These are phyloP conservation scores for Hypseocharis bilobata DNA, from an alignment of 441 rosid species.

Conservation along the genomic window DNA sequence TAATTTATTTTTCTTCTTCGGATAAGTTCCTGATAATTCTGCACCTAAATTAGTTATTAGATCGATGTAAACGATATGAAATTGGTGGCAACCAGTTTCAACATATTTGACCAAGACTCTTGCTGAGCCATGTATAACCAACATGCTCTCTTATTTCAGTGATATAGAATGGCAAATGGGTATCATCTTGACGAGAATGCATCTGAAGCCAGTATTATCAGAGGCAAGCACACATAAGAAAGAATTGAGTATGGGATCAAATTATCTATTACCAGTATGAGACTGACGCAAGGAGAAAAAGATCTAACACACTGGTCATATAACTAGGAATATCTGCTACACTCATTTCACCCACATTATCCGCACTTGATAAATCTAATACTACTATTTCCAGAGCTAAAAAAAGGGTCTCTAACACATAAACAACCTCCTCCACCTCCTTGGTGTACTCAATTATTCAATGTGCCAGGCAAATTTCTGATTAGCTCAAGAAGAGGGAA, in stretches of 20 bases:
- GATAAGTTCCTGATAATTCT: neutral
- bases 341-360: too few relatives aligned
- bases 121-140: neutral
- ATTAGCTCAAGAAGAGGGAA: too few relatives aligned
- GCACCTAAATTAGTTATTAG: too few relatives aligned
- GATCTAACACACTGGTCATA: too few relatives aligned
- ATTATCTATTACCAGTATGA: too few relatives aligned
- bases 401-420: too few relatives aligned
- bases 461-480: neutral
- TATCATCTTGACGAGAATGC: neutral
- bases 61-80: too few relatives aligned
- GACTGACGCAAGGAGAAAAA: too few relatives aligned
- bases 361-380: too few relatives aligned
- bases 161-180: neutral
- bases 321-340: too few relatives aligned
- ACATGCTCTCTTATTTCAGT: neutral
- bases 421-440: neutral
- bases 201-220: neutral
- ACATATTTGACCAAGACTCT: neutral
- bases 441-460: neutral
- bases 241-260: too few relatives aligned
- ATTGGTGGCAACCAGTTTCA: neutral
- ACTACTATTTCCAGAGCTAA: neutral
- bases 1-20: neutral
- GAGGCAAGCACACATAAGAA: too few relatives aligned